These are phyloP conservation scores for Neonectria coccinea DNA, from an alignment of 2,329 filamentous ascomycete genomes.

Conservation along the genomic window DNA sequence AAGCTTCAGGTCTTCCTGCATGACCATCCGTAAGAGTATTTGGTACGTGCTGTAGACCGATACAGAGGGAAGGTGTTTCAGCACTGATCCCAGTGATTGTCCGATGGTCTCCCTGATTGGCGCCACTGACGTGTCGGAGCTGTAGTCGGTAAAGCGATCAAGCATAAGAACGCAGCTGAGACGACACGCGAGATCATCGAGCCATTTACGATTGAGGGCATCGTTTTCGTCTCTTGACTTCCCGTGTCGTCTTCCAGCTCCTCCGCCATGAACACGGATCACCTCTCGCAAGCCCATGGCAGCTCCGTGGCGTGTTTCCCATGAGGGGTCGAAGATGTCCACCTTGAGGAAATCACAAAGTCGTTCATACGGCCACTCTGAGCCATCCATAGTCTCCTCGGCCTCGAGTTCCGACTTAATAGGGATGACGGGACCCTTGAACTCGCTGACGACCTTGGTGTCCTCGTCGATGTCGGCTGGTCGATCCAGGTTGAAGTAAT, in stretches of 20 bases:
- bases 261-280: conserved; percentile 88
- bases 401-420: conserved; percentile 89
- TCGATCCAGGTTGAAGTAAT: conserved; percentile 93
- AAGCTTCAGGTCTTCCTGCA: conserved; percentile 84
- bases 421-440: conserved; percentile 84
- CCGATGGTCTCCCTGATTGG: conserved; percentile 96
- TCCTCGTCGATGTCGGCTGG: conserved; percentile 85
- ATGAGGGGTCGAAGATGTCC: conserved; percentile 91
- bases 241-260: conserved; percentile 81
- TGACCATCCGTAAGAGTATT: conserved; percentile 88
- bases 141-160: conserved; percentile 97
- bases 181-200: conserved; percentile 94
- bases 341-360: conserved; percentile 94
- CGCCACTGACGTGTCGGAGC: conserved; percentile 95
- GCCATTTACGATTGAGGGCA: conserved; percentile 82
- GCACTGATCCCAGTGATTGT: conserved; percentile 88
- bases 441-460: conserved; percentile 92
- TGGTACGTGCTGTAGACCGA: conserved; percentile 88
- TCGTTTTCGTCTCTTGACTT: conserved; percentile 82
- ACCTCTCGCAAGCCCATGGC: conserved; percentile 95
- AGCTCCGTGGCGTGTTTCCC: conserved; percentile 96
- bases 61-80: conserved; percentile 82
- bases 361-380: conserved; percentile 93
- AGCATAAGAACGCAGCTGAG: conserved; percentile 97
- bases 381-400: conserved; percentile 80